Evolutionary conservation across 257 asterid species (phyloP), one percentile per base, ranked within the genome.

Genomic region (Verbascum thapsus): DNA sequence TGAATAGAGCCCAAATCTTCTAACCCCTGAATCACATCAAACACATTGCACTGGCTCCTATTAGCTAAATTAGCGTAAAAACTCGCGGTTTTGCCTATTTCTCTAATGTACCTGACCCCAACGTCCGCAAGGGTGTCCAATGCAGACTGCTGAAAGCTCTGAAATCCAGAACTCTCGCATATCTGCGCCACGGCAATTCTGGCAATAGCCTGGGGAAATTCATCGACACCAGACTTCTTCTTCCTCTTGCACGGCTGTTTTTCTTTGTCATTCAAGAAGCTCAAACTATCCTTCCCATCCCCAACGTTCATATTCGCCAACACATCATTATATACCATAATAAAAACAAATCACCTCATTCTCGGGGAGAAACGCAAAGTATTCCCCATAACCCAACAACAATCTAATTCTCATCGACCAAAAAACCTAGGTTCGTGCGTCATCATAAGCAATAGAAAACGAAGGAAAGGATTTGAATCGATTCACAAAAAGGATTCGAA

Each of bases 151-250:
- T 80, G 89, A 55, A 80, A 63, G 56, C 83, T 69, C 71, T 83
- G 89, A 70, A 80, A 80, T 58, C 86, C 89, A 8, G 70, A 67
- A 44, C 78, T 65, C 75, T 77, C 79, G 42, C 86, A 74, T 65
- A 80, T 73, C 72, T 80, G 86, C 12, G 83, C 83, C 65, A 70
- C 80, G 10, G 76, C 79, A 54, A 74, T 74, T 37, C 81, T 74
- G 34, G 81, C 81, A 63, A 80, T 66, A 52, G 79, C 83, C 66
- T 74, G 81, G 6, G 79, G 66, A 55, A 71, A 81, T 74, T 81
- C 86, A 63, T 72, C 81, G 8, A 41, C 19, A 20, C 76, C 62
- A 6, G 76, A 62, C 47, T 45, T 70, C 68, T 52, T 79, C 53
- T 48, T 62, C 61, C 19, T 72, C 52, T 41, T 73, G 22, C 49